Base-by-base conservation (phyloP, 2,329 filamentous ascomycete species). In the Claviceps sp. region DNA sequence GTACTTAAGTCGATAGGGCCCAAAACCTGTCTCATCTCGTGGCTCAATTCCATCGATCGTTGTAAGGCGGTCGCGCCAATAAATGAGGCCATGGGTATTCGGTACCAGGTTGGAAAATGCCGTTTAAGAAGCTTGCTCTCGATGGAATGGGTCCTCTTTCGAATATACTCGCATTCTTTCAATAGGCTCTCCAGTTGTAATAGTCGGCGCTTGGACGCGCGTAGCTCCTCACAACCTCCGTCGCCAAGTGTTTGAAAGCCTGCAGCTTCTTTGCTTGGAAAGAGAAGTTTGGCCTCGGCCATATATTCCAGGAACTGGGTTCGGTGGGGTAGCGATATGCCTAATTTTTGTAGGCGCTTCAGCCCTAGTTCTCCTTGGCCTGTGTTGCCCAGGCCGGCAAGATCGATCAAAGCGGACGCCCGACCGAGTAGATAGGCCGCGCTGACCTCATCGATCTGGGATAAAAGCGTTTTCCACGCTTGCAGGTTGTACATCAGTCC, bases 91-190 rank as follows among this genome's bases (percentile, higher is more conserved):
- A 67, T 62, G 9, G 61, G 60, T 7, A 41, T 34, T n/a, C 66
- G 62, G n/a, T 66, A 64, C 5, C 54, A 45, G 1, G 48, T 43
- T n/a, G 58, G 51, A 34, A 67, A 60, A 7, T 63, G 57, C 6
- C 59, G 52, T n/a, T 66, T 59, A 1, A 69, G 55, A 14, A 69
- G 56, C 52, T 66, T 66, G 53, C 63, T 67, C 53, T 69, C 65
- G 8, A 69, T 65, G 2, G 64, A 64, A 7, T 48, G 50, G 4
- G 59, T 63, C 3, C 60, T 60, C 40, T 60, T 65, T 42, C 58
- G 51, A 30, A 67, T 61, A 24, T 55, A 52, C 3, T 57, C 59
- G 45, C 60, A 60, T 50, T 69, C 67, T 44, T 63, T 68, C 58
- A 55, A 60, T 14, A 69, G 36, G 47, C 64, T 64, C 55, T 68